Percentiles rank a stretch among this genome's conserved stretches.
Conservation (phyloP, 2,329 filamentous ascomycete species). For the Xylaria sp. region DNA sequence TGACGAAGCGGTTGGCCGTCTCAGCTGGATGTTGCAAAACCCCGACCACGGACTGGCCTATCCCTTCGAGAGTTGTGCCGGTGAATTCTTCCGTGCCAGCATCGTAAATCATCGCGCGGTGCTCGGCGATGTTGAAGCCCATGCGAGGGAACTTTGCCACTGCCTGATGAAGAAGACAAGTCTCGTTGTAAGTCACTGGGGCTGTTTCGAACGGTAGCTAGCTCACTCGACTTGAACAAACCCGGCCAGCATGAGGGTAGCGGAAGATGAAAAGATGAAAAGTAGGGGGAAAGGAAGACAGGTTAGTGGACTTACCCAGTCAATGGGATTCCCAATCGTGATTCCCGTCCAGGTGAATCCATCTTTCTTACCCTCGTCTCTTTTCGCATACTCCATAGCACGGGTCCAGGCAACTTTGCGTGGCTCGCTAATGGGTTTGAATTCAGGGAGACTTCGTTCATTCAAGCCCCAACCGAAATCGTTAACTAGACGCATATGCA, state of each 20-base stretch:
- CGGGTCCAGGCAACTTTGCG: constrained; percentile 42
- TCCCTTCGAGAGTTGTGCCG: constrained; percentile 47
- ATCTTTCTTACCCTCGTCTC: constrained; percentile 34
- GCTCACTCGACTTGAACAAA: background rate
- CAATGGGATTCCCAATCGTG: constrained; percentile 48
- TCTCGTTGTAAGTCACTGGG: constrained; percentile 3
- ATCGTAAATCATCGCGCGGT: constrained; percentile 45
- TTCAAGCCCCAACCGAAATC: constrained; percentile 49
- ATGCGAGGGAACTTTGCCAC: constrained; percentile 43
- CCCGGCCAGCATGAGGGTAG: background rate
- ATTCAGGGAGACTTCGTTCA: constrained; percentile 43
- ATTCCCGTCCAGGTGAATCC: constrained; percentile 49
- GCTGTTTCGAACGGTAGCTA: background rate
- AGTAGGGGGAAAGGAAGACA: background rate
- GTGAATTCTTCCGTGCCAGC: constrained; percentile 46
- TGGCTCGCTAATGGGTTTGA: constrained; percentile 37
- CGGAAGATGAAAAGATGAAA: background rate
- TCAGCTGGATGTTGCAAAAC: constrained; percentile 23
- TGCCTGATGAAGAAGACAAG: constrained; percentile 22
- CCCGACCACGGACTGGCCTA: constrained; percentile 44
- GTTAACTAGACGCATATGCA: constrained; percentile 34
- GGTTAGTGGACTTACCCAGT: constrained; percentile 45
- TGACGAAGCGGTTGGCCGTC: constrained; percentile 47
- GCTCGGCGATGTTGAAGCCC: constrained; percentile 46
- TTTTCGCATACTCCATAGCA: constrained; percentile 39